Conservation (phyloP, 306 rosid species). For the Luffa acutangula region DNA sequence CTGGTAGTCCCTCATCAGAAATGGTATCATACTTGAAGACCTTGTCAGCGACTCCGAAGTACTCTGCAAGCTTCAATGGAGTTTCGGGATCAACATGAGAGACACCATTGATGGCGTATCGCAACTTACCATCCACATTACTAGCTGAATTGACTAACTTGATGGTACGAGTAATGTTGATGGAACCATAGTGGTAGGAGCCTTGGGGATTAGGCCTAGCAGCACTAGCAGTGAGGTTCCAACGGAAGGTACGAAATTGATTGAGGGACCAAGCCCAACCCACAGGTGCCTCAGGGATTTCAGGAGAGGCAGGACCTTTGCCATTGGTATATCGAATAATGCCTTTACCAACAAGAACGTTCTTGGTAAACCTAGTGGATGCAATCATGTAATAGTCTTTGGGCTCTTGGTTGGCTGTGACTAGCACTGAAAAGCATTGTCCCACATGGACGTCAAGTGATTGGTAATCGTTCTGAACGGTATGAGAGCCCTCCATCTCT, state of each 20-base stretch:
- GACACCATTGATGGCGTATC: conserved; percentile 61
- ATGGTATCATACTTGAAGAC: conserved; percentile 43
- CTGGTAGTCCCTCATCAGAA: conserved; percentile 14
- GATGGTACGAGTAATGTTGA: conserved; percentile 63
- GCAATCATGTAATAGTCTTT: conserved; percentile 68
- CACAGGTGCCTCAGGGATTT: conserved; percentile 36
- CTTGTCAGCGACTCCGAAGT: conserved; percentile 24
- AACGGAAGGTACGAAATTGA: conserved; percentile 63
- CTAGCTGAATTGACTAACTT: conserved; percentile 37
- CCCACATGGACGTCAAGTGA: conserved; percentile 75
- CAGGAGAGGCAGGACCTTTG: conserved; percentile 41
- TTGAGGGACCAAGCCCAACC: conserved; percentile 95
- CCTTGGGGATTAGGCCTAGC: conserved; percentile 95
- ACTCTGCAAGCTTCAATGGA: conserved; percentile 76
- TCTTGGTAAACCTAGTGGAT: conserved; percentile 54
- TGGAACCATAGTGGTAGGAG: conserved; percentile 60
- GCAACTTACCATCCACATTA: conserved; percentile 42
- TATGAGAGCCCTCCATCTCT: conserved; percentile 83
- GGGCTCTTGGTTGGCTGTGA: conserved; percentile 50
- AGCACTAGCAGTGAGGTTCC: conserved; percentile 90
- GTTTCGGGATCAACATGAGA: conserved; percentile 50
- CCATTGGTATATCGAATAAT: conserved; percentile 40
- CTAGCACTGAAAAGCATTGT: conserved; percentile 54
- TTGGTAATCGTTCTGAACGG: conserved; percentile 50
- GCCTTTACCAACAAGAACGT: conserved; percentile 23